Conservation (phyloP, 345 rosid species). For the Conringia planisiliqua region DNA sequence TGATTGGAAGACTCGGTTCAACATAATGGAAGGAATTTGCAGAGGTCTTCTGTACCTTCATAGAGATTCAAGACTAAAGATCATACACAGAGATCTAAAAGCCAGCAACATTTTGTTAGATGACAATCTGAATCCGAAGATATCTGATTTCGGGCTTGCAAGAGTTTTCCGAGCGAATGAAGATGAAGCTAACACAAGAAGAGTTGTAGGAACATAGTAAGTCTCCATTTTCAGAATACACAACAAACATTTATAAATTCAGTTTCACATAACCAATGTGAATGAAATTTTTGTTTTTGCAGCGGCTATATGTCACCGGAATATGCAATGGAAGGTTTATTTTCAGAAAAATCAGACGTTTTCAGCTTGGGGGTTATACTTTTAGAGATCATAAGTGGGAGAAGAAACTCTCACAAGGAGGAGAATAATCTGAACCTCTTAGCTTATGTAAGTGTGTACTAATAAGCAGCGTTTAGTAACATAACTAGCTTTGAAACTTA, state of each 20-base stretch:
- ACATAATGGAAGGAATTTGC: slow-evolving; percentile 47
- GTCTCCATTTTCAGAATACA: background rate
- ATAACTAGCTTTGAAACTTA: slow-evolving; percentile 5
- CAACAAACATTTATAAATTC: background rate
- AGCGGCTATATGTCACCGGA: slow-evolving; percentile 56
- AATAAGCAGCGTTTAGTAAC: background rate
- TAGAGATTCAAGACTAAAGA: slow-evolving; percentile 46
- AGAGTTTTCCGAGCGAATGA: slow-evolving; percentile 37
- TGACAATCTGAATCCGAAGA: slow-evolving; percentile 45
- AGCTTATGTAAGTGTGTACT: slow-evolving; percentile 33
- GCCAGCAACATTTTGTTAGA: slow-evolving; percentile 51
- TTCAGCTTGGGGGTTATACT: slow-evolving; percentile 46
- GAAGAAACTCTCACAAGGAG: slow-evolving; percentile 35
- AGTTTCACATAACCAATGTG: background rate
- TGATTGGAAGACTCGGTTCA: slow-evolving; percentile 40
- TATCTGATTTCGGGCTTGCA: slow-evolving; percentile 52
- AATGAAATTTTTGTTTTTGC: background rate
- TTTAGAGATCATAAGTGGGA: slow-evolving; percentile 44
- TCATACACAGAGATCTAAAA: slow-evolving; percentile 54
- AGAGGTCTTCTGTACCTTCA: slow-evolving; percentile 52
- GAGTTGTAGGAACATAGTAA: slow-evolving; percentile 51
- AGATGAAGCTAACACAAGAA: slow-evolving; percentile 43
- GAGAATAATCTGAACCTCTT: slow-evolving; percentile 28
- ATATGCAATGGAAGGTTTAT: slow-evolving; percentile 43
- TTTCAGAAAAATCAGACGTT: slow-evolving; percentile 46